phyloP scores from a whole-genome alignment of 2,329 filamentous ascomycete species.

The Claviceps cyperi region DNA sequence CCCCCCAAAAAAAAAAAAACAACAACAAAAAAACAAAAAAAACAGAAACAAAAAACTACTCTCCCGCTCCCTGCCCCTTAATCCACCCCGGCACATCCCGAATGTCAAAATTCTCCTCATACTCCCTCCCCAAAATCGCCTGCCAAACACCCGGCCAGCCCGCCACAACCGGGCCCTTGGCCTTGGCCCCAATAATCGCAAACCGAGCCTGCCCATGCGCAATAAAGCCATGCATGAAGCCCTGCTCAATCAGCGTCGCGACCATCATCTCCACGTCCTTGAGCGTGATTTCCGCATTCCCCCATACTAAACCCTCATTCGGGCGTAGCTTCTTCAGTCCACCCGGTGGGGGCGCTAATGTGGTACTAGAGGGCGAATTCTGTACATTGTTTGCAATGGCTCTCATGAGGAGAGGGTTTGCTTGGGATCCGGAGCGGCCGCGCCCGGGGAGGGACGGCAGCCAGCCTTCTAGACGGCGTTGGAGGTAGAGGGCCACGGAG shows the following conservation, averaged over 20 bases:
- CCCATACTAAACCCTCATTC: constrained; percentile 47
- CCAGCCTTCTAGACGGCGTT: constrained; percentile 48
- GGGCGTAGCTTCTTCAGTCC: constrained; percentile 34
- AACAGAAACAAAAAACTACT: not conserved
- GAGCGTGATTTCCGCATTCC: constrained; percentile 43
- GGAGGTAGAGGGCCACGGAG: constrained; percentile 47
- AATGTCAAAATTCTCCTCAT: constrained; percentile 45
- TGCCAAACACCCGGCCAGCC: constrained; percentile 67
- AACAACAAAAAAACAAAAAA: not conserved
- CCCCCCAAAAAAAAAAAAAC: not conserved
- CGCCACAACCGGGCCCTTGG: constrained; percentile 47
- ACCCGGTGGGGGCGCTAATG: constrained; percentile 33
- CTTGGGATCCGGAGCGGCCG: constrained; percentile 19
- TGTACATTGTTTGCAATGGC: constrained; percentile 33
- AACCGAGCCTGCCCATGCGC: constrained; percentile 64
- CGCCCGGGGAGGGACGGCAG: constrained; percentile 22
- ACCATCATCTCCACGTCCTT: constrained; percentile 65
- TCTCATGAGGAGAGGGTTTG: constrained; percentile 37
- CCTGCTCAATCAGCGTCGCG: constrained; percentile 63
- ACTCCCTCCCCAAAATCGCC: constrained; percentile 47
- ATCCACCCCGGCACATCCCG: constrained; percentile 65
- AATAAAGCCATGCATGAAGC: constrained; percentile 70
- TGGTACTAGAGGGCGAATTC: constrained; percentile 22
- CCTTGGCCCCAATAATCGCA: constrained; percentile 66
- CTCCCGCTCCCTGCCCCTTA: constrained; percentile 18